Base-by-base conservation (phyloP, 192 early-diverging fungal genomes). In the Mortierella antarctica region DNA sequence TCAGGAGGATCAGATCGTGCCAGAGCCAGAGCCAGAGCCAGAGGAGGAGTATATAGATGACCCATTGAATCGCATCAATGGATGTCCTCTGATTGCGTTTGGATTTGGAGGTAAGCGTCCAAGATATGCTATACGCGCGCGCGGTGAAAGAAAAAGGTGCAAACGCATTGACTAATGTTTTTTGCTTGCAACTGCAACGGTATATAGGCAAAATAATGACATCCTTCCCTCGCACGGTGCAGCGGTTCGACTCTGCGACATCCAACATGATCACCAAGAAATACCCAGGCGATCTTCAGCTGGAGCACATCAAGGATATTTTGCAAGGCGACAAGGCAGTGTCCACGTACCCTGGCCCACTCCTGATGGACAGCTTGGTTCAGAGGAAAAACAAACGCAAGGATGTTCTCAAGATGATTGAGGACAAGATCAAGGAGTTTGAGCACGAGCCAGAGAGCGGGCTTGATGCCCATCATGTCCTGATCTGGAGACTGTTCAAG, bases 401-500 rank as follows among this genome's bases (percentile, higher is more conserved):
- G 64, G 75, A 84, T 50, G 83, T 83, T 5, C 20, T 81, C 40
- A 83, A 83, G 23, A 80, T 82, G 56, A 61, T 88, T 45, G 76
- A 82, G 59, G 59, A 74, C 55, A 80, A 78, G 42, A 69, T 86
- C 7, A 63, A 72, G 21, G 69, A 67, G 17, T 64, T 51, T 15
- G 69, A 71, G 47, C 15, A 67, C 15, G 59, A 67, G 8, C 68
- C 44, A 4, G 69, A 71, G 31, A 48, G 49, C 52, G 20, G 68
- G 5, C 67, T 64, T 53, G 77, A 80, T 67, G 77, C 70, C 7
- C 65, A 80, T 20, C 70, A 53, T 39, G 57, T 83, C 0, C 48
- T 93, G 21, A 62, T 94, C 44, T 92, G 88, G 89, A 84, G 87
- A 23, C 48, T 94, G n/a, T 70, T 94, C 31, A 88, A 86, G 57